Evolutionary conservation across 2,329 filamentous ascomycete genomes (phyloP), one percentile per base, ranked within the genome.

Genomic region (Aureobasidium zeae): DNA sequence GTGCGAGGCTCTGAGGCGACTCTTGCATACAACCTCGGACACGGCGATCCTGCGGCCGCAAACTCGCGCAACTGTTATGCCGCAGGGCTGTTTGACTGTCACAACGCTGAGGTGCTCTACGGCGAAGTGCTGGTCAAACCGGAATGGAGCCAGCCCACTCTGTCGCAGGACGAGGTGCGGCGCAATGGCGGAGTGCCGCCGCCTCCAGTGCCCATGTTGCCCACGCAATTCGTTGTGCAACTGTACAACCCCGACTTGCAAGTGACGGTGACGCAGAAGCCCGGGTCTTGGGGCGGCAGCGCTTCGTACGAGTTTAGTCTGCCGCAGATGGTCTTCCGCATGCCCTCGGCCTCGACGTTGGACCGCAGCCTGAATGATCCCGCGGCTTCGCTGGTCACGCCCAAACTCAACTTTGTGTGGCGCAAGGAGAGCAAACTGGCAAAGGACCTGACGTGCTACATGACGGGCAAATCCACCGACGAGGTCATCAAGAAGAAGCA

Each of bases 161-260:
- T 94, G 5, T 89, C 86, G 1, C 77, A 83, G 35, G 86, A 91
- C 43, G 83, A 93, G 58, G 74, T 88, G 45, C 78, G 86, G 49
- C 73, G 64, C 48, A 74, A 83, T 56, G 80, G 79, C 48, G 82
- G 81, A 12, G 66, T 77, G 1, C 68, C 74, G 3, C 79, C 74
- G 16, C 75, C 74, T 12, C 80, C 82, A 1, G 74, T 82, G 48
- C 83, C 88, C 8, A 71, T 85, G 24, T 74, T 86, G 20, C 88
- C 89, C 0, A 79, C 81, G 45, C 71, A 77, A 42, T 94, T 96
- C 61, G 72, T 74, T n/a, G 73, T 96, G 28, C 82, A 89, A 55
- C 78, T 98, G 3, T 96, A 95, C 70, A 91, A 94, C 59, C 91
- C 91, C 0, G 89, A 96, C 60, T 86, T 91, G 62, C 74, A 83